phyloP scores from a whole-genome alignment of 352 stramenopile species.

The Thalassiosira hispida region DNA sequence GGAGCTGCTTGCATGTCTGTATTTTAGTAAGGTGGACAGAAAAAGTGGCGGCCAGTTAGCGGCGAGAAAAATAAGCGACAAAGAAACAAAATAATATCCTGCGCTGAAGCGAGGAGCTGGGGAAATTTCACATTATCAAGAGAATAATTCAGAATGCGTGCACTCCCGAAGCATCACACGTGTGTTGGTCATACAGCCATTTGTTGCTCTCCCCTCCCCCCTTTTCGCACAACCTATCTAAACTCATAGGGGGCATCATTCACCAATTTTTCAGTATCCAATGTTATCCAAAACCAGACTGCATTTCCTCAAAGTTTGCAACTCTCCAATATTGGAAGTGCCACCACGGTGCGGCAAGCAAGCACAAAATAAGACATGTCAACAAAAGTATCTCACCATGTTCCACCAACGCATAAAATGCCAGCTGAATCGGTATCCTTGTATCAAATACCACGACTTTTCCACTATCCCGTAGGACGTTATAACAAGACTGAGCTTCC shows the following conservation, averaged over 20 bases:
- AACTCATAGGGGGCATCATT: constrained; percentile 4
- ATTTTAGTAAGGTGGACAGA: background rate
- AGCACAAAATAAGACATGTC: background rate
- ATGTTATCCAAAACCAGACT: background rate
- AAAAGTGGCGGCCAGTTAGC: too few relatives aligned
- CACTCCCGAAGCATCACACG: too few relatives aligned
- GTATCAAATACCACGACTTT: constrained; percentile 98
- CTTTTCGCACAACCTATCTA: too few relatives aligned
- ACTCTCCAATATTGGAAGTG: background rate
- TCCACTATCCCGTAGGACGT: constrained; percentile 95
- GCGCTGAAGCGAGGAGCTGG: too few relatives aligned
- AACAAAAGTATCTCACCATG: constrained; percentile 88
- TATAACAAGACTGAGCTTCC: constrained; percentile 90
- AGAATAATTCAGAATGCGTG: too few relatives aligned
- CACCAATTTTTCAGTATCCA: constrained; percentile 3
- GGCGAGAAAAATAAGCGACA: too few relatives aligned
- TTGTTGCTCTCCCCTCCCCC: too few relatives aligned
- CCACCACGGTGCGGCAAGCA: constrained; percentile 2
- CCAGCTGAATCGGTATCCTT: constrained; percentile 98
- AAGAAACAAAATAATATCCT: too few relatives aligned
- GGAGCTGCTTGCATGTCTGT: constrained; percentile 96
- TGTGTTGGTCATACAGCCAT: too few relatives aligned
- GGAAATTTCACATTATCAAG: too few relatives aligned
- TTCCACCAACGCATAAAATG: constrained; percentile 99
- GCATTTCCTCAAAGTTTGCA: constrained; percentile 11